Evolutionary conservation across 805 yeast species (phyloP).

Genomic region (Schwanniomyces vanrijiae): DNA sequence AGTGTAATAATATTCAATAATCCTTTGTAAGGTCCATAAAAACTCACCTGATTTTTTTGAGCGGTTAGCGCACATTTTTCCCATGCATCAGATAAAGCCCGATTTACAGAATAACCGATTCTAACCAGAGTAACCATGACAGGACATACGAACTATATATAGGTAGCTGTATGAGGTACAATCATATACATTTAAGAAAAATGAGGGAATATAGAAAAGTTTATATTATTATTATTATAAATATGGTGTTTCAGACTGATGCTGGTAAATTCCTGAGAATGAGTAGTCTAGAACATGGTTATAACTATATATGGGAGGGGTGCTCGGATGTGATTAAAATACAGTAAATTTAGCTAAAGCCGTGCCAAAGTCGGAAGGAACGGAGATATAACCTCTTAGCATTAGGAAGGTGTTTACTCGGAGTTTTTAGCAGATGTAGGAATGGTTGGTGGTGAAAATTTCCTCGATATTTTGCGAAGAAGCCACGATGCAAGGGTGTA

Average conservation of each 20-base stretch:
- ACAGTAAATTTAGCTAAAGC: too few relatives aligned
- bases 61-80: background rate
- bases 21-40: background rate
- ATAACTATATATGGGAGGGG: background rate
- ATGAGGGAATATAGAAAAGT: too few relatives aligned
- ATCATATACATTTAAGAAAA: too few relatives aligned
- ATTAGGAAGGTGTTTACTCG: too few relatives aligned
- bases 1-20: background rate
- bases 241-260: background rate
- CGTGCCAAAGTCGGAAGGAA: too few relatives aligned
- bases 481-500: background rate
- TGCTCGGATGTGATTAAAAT: background rate
- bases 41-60: conserved; percentile 1
- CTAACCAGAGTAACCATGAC: too few relatives aligned
- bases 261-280: background rate
- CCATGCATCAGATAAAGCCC: background rate
- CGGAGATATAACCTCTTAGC: too few relatives aligned
- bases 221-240: too few relatives aligned
- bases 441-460: background rate
- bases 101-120: background rate
- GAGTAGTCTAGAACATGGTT: background rate
- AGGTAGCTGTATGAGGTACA: too few relatives aligned
- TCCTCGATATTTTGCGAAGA: background rate
- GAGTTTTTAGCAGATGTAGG: background rate
- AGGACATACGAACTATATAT: too few relatives aligned